Evolutionary conservation across 2,329 filamentous ascomycete genomes (phyloP), one percentile per base, ranked within the genome.

Genomic region (Tolypocladium tundrense): DNA sequence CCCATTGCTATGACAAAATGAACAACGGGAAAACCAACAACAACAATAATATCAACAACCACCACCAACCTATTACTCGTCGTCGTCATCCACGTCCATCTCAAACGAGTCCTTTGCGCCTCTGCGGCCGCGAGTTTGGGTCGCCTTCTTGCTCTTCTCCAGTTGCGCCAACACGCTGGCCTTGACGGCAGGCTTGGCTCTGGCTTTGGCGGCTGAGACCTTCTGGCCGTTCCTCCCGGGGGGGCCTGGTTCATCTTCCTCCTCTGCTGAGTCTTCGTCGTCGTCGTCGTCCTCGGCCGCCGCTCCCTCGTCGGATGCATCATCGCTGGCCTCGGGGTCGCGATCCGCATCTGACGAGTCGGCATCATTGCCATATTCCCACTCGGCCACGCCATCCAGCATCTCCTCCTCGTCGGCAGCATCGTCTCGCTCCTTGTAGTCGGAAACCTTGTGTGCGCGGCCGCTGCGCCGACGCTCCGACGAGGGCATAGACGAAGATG

Each of bases 331-430:
- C 8, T 24, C 51, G 24, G 50, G 31, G 8, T 33, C 43, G 33
- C 24, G 39, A 19, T 67, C 68, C 24, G 72, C 71, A 21, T 67
- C 68, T 24, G 73, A 72, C 21, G 70, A 73, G 3, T 69, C 66
- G 3, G 6, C 51, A 2, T 72, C 63, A n/a, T 73, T 70, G 16
- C 68, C 71, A 53, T 85, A 85, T 31, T 80, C 74, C 82, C 82
- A 85, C 65, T 81, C 73, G 1, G 81, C 80, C 6, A 85, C 82
- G 2, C 82, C 82, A 53, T 82, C 77, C 31, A 83, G 71, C 82
- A 85, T 85, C 66, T 85, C 82, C 61, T 82, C 77, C 60, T 85
- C 81, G 59, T 85, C 82, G 54, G 81, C 81, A 13, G 77, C 76
- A 13, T 80, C 80, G 57, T 83, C 79, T 39, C 81, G 77, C 67